A percentile compares a stretch with the other conserved stretches of the same genome.
Conservation (phyloP, 2,329 filamentous ascomycete species). For the Endocalyx cinctus region DNA sequence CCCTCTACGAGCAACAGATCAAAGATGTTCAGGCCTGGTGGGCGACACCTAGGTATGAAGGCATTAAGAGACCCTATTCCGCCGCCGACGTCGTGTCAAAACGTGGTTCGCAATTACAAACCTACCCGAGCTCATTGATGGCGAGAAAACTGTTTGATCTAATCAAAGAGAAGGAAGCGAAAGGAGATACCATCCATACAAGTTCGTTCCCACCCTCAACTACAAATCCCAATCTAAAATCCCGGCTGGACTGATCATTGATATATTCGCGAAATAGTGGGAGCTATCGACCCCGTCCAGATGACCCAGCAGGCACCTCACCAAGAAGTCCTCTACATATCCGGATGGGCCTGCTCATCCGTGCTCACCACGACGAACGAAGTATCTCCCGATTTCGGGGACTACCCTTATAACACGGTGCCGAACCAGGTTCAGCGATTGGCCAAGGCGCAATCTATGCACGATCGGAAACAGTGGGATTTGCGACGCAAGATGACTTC, state of each 20-base stretch:
- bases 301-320: slow-evolving; percentile 98
- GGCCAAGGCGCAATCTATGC: slow-evolving; percentile 94
- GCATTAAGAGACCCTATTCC: slow-evolving; percentile 87
- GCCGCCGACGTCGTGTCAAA: slow-evolving; percentile 91
- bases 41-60: slow-evolving; percentile 76
- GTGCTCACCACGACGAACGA: slow-evolving; percentile 93
- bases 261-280: slow-evolving; percentile 54
- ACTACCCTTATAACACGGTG: slow-evolving; percentile 98
- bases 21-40: slow-evolving; percentile 88
- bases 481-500: slow-evolving; percentile 70
- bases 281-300: slow-evolving; percentile 96
- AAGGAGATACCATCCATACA: slow-evolving; percentile 87
- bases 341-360: slow-evolving; percentile 95
- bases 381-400: slow-evolving; percentile 94
- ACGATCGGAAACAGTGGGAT: slow-evolving; percentile 95
- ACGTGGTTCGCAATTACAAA: slow-evolving; percentile 79
- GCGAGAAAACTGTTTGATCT: slow-evolving; percentile 91
- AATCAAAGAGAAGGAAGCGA: slow-evolving; percentile 69
- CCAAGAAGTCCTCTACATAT: slow-evolving; percentile 94
- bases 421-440: slow-evolving; percentile 96
- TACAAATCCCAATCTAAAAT: not conserved
- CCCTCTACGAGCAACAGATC: slow-evolving; percentile 77
- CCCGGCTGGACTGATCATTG: not conserved
- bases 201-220: slow-evolving; percentile 48
- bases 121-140: slow-evolving; percentile 91